These are phyloP conservation scores for Drosera capensis DNA, from an alignment of 148 eudicot species.

Conservation along the genomic window DNA sequence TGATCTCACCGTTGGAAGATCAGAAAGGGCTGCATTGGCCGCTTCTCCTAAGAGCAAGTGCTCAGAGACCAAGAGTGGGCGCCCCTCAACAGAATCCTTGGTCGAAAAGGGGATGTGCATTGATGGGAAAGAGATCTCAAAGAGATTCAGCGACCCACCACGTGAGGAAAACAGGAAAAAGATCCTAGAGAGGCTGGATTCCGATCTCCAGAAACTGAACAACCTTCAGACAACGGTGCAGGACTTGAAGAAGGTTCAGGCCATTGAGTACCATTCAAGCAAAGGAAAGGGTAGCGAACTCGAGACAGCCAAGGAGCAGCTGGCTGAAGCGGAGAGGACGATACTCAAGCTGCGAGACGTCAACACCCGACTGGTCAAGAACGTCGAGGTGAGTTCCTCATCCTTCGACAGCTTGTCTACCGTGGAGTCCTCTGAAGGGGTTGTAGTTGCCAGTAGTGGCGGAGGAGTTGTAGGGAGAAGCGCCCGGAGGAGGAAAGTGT, in stretches of 20 bases:
- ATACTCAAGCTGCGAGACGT: constrained; percentile 52
- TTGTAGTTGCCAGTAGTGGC: no score
- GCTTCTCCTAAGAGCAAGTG: constrained; percentile 11
- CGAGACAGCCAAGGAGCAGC: constrained; percentile 52
- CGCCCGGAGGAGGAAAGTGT: constrained; percentile 37
- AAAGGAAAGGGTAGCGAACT: constrained; percentile 39
- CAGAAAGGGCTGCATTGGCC: constrained; percentile 16
- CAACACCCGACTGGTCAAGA: constrained; percentile 51
- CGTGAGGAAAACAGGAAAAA: constrained; percentile 41
- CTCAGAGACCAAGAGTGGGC: constrained; percentile 24
- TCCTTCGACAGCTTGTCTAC: constrained; percentile 22
- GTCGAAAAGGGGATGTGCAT: constrained; percentile 55
- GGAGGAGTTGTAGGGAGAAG: no score
- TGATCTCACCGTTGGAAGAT: constrained; percentile 40
- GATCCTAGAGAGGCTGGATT: constrained; percentile 66
- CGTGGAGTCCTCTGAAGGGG: constrained; percentile 21
- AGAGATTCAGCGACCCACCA: constrained; percentile 31
- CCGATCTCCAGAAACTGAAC: constrained; percentile 73
- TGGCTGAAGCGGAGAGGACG: constrained; percentile 57
- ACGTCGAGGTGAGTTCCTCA: constrained; percentile 38
- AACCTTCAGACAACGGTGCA: constrained; percentile 82
- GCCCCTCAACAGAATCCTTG: constrained; percentile 26
- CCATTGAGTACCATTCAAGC: constrained; percentile 25
- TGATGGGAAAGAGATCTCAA: constrained; percentile 43
- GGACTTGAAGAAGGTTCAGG: constrained; percentile 57